Evolutionary conservation across 352 stramenopile genomes (phyloP).

Genomic region (Pythium volutum): DNA sequence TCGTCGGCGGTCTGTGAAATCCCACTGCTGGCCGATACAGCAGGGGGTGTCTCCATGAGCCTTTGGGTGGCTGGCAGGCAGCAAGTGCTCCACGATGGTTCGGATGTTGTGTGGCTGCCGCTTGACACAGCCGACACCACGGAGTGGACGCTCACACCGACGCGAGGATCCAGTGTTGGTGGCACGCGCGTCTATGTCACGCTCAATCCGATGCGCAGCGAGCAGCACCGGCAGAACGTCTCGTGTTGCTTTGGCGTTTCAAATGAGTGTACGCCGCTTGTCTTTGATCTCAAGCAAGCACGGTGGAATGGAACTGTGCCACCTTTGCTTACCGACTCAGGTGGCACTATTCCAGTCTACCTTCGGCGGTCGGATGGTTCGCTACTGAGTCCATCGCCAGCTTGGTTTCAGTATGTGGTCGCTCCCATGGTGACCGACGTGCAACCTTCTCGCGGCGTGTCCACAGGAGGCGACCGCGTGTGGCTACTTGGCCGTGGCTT

Average conservation of each 20-base stretch:
- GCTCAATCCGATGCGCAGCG: background rate
- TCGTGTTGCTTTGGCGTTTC: conserved; percentile 15
- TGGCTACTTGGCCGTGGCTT: conserved; percentile 20
- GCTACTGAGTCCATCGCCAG: background rate
- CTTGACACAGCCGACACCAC: background rate
- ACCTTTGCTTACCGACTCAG: background rate
- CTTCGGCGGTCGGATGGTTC: background rate
- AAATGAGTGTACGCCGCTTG: background rate
- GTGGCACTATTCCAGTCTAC: conserved; percentile 2
- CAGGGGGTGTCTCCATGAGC: background rate
- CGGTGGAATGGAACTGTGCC: conserved; percentile 15
- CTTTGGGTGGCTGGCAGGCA: conserved; percentile 10
- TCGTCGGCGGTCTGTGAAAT: conserved; percentile 32
- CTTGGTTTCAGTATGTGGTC: conserved; percentile 18
- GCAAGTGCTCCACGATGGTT: background rate
- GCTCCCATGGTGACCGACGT: conserved; percentile 1
- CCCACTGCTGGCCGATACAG: background rate
- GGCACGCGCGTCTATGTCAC: conserved; percentile 3
- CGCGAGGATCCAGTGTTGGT: background rate
- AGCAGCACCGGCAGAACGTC: background rate
- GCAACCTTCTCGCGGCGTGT: background rate
- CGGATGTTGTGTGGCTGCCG: background rate
- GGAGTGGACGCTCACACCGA: conserved; percentile 3
- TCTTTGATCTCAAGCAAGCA: background rate
- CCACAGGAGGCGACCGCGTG: conserved; percentile 10